Evolutionary conservation across 2,329 filamentous ascomycete genomes (phyloP).

Genomic region (Fusarium guadeloupense): DNA sequence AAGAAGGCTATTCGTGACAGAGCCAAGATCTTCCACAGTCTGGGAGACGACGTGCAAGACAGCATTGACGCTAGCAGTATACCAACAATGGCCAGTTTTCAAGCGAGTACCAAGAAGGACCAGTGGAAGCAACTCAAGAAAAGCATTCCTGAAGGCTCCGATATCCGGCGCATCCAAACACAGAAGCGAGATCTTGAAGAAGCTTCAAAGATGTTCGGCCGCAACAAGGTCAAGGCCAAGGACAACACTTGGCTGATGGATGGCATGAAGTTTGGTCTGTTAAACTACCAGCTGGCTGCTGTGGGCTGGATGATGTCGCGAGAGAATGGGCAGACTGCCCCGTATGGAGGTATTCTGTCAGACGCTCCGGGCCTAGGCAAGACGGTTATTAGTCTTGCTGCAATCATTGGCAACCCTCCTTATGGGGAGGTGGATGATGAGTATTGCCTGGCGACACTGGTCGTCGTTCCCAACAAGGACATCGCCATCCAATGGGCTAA

Average conservation of each 20-base stretch:
- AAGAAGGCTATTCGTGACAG: background rate
- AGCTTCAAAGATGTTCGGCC: slow-evolving; percentile 32
- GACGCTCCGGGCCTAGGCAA: slow-evolving; percentile 74
- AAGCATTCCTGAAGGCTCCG: slow-evolving; percentile 12
- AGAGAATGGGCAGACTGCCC: slow-evolving; percentile 52
- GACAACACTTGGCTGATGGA: slow-evolving; percentile 23
- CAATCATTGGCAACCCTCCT: slow-evolving; percentile 70
- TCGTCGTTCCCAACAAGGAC: slow-evolving; percentile 44
- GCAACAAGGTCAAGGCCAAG: slow-evolving; percentile 3
- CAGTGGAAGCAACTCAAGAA: slow-evolving; percentile 10
- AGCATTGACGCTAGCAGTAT: background rate
- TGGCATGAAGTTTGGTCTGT: slow-evolving; percentile 46
- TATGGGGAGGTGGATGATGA: slow-evolving; percentile 47
- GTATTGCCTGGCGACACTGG: slow-evolving; percentile 50
- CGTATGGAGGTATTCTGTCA: slow-evolving; percentile 68
- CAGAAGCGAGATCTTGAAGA: slow-evolving; percentile 30
- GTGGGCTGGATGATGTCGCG: slow-evolving; percentile 63
- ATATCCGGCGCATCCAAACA: slow-evolving; percentile 13
- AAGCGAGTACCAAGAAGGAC: background rate
- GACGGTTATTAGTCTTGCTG: slow-evolving; percentile 78
- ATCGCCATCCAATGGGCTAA: slow-evolving; percentile 44
- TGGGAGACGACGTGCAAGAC: background rate
- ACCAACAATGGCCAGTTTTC: background rate
- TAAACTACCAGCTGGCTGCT: slow-evolving; percentile 61
- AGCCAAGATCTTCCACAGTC: background rate